Percentiles rank a stretch among this genome's conserved stretches.
phyloP scores from a whole-genome alignment of 495 filamentous ascomycete genomes.

The Coniosporium apollinis region DNA sequence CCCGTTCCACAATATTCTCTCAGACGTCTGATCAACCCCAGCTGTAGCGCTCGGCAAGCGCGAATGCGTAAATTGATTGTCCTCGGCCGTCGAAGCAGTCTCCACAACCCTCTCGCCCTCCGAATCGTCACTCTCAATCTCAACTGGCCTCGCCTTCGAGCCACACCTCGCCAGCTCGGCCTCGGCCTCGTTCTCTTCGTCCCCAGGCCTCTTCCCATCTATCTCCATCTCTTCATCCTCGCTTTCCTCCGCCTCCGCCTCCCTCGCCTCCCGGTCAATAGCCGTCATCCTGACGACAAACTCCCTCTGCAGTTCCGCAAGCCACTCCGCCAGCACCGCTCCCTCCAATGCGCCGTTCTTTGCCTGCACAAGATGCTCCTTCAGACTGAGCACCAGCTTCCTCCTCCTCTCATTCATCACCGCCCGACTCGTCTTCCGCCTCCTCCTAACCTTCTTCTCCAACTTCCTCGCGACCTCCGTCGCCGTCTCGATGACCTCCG shows the following conservation, averaged over 20 bases:
- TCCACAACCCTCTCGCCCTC: too few relatives aligned
- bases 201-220: too few relatives aligned
- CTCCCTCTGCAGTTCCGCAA: slow-evolving; percentile 56
- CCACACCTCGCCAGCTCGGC: too few relatives aligned
- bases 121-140: too few relatives aligned
- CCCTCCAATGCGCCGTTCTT: slow-evolving; percentile 51
- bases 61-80: too few relatives aligned
- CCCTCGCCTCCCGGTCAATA: slow-evolving; percentile 28
- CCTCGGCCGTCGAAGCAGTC: too few relatives aligned
- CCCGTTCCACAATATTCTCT: too few relatives aligned
- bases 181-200: too few relatives aligned
- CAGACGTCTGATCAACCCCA: too few relatives aligned
- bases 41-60: too few relatives aligned
- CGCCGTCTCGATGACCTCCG: slow-evolving; percentile 47
- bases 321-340: slow-evolving; percentile 41
- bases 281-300: slow-evolving; percentile 57
- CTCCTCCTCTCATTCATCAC: slow-evolving; percentile 42
- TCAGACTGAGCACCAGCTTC: slow-evolving; percentile 56
- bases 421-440: slow-evolving; percentile 38
- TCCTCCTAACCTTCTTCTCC: slow-evolving; percentile 32
- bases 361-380: slow-evolving; percentile 60
- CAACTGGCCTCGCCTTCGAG: too few relatives aligned
- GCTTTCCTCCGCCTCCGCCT: slow-evolving; percentile 7
- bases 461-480: slow-evolving; percentile 45
- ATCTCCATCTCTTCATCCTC: slow-evolving; percentile 4